Evolutionary conservation across 345 rosid genomes (phyloP), one percentile per base, ranked within the genome.

Genomic region (Heritiera fomes): DNA sequence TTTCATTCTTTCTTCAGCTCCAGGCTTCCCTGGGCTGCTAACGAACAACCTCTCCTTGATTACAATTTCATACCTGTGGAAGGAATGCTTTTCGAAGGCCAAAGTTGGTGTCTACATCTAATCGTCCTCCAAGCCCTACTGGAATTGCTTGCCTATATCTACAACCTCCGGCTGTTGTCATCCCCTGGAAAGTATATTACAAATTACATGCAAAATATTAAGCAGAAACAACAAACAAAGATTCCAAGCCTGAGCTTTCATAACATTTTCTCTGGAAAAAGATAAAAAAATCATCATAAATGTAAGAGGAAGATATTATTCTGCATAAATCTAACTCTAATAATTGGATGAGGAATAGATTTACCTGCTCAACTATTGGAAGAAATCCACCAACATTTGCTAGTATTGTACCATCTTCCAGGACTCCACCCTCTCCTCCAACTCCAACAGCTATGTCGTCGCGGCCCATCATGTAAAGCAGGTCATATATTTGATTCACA

Each of bases 401-500:
- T 28, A 85, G 88, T 43, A 93, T 83, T 77, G 93, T 87, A 12
- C 99, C 94, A 64, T 92, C 85, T 32, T 82, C 86, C 6, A 82
- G 83, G n/a, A 95, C 87, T 18, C 92, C 96, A 74, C 98, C 99
- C 49, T 95, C 98, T 2, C 98, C 99, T 55, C 99, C 99, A 2
- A 93, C 91, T 43, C 98, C 99, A 20, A 95, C 92, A 0, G 92
- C 55, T 15, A 95, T 81, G 75, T 93, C 94, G 13, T 95, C 93
- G 0, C 98, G 95, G 41, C 63, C 91, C 98, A 95, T 95, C 98
- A 95, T 95, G 88, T 91, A 91, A 74, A 95, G 89, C n/a, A 95
- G 28, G 86, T 95, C 98, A 71, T 95, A 93, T 2, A 93, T 70
- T 11, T 95, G 97, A 79, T 93, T 92, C 89, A 91, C 92, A n/a